Base-by-base conservation (phyloP, 129 eudicot genomes). In the Glebionis coronaria region DNA sequence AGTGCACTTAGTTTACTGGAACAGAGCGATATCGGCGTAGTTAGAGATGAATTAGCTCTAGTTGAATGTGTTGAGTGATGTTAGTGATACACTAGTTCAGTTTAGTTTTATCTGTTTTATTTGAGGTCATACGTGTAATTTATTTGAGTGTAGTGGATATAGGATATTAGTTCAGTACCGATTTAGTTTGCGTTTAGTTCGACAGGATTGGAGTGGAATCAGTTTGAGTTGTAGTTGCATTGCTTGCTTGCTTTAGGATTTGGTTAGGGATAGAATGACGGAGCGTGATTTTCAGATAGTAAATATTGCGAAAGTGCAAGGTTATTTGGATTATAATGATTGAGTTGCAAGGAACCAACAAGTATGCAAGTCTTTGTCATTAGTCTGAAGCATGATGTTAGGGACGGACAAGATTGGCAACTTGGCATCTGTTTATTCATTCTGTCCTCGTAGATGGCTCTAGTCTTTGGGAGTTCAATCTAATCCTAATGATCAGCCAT, bases 221-320 rank as follows among this genome's bases (percentile, higher is more conserved):
- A 63, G 71, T 20, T 68, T 38, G 14, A 68, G 50, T 53, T 63
- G 5, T 44, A 73, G 72, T 56, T 56, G 38, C 27, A 16, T 45
- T 70, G 31, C 47, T 59, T 70, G 31, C 47, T 59, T 52, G 31
- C 28, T 15, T 44, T 25, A 16, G 54, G 38, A 15, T 64, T 73
- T 19, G 54, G 65, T 73, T 19, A 10, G 45, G 3, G 57, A 16
- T 54, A 53, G 12, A 44, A 35, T 73, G 72, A 65, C 64, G 42
- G 57, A 27, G 28, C 55, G 16, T 64, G 51, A 28, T 64, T 27
- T 73, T n/a, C 49, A 55, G 44, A 8, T 45, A 49, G 49, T 42
- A 54, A 57, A 44, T 11, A 4, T 6, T 29, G 20, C 25, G 69
- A 29, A 62, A 49, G 38, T 35, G 40, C 10, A 35, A 0, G 42